These are phyloP conservation scores for Hyphochytrium catenoides DNA, from an alignment of 352 stramenopile species.

Conservation along the genomic window DNA sequence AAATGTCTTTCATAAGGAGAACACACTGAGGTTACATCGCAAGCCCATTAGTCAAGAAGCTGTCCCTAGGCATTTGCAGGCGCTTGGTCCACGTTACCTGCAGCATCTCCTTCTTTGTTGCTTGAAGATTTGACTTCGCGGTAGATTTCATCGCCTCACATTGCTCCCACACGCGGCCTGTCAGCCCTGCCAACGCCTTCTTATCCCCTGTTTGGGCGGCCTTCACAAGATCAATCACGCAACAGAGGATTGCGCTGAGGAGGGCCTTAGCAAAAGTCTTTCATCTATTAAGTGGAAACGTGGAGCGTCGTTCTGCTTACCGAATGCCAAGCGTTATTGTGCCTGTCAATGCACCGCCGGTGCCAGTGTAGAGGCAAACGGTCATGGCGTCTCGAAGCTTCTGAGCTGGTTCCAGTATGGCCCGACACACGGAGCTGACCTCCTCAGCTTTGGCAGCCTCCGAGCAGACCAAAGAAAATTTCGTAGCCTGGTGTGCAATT, in stretches of 20 bases:
- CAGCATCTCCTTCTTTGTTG: conserved; percentile 55
- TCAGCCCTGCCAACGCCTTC: conserved; percentile 31
- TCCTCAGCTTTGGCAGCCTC: no score
- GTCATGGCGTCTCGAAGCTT: conserved; percentile 41
- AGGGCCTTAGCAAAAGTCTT: no score
- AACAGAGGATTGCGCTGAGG: conserved; percentile 38
- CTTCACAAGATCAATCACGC: conserved; percentile 23
- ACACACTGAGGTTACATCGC: no score
- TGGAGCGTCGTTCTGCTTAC: conserved; percentile 13
- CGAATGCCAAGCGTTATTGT: conserved; percentile 36
- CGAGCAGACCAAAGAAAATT: conserved; percentile 56
- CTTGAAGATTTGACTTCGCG: conserved; percentile 59
- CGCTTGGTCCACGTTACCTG: no score
- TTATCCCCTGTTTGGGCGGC: conserved; percentile 22
- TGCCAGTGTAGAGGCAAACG: conserved; percentile 44
- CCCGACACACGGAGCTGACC: conserved; percentile 39
- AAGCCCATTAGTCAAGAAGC: no score
- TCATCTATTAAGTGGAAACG: not conserved
- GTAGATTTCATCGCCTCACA: conserved; percentile 22
- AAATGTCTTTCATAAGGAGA: no score
- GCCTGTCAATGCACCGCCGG: conserved; percentile 34
- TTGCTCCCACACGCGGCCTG: conserved; percentile 50
- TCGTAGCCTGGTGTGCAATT: conserved; percentile 52
- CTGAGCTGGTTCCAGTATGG: conserved; percentile 41
- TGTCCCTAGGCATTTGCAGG: no score